Evolutionary conservation across 129 eudicot species (phyloP).

Genomic region (Pittosporum tobira): DNA sequence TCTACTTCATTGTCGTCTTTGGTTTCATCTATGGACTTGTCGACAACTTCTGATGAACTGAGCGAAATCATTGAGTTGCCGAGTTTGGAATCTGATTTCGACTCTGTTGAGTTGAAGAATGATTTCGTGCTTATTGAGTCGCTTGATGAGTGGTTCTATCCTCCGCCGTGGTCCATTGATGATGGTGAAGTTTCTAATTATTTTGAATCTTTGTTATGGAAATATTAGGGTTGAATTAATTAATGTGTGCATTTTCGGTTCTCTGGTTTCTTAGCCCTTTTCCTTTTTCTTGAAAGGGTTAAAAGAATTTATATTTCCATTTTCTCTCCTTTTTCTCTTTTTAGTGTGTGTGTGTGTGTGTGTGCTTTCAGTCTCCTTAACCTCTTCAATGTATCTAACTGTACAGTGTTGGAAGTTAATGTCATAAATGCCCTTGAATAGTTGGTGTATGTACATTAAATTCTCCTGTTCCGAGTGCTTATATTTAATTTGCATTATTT

Average conservation of each 20-base stretch:
- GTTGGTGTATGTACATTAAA: not conserved
- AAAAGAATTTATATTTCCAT: no score
- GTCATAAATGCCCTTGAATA: not conserved
- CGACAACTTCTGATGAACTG: slow-evolving; percentile 49
- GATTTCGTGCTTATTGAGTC: slow-evolving; percentile 61
- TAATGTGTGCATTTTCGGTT: not conserved
- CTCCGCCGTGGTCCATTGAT: slow-evolving; percentile 44
- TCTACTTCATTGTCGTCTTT: slow-evolving; percentile 19
- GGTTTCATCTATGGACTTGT: slow-evolving; percentile 23
- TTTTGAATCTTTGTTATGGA: slow-evolving; percentile 50
- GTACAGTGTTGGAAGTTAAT: not conserved
- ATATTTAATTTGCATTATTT: no score
- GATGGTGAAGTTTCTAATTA: slow-evolving; percentile 25
- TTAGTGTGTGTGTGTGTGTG: not conserved
- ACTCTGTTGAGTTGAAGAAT: slow-evolving; percentile 27
- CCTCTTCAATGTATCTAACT: not conserved
- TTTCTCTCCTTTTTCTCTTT: no score
- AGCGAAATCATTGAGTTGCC: slow-evolving; percentile 67
- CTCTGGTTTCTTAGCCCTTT: not conserved
- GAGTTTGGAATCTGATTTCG: slow-evolving; percentile 35
- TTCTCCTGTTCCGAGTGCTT: no score
- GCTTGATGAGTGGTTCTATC: slow-evolving; percentile 56
- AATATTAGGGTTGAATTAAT: slow-evolving; percentile 19
- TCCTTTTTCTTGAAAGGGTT: not conserved
- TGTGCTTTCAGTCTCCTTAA: not conserved